A percentile compares a stretch with the other conserved stretches of the same genome.
phyloP scores from a whole-genome alignment of 2,329 filamentous ascomycete genomes.

The Xylaria sp. region DNA sequence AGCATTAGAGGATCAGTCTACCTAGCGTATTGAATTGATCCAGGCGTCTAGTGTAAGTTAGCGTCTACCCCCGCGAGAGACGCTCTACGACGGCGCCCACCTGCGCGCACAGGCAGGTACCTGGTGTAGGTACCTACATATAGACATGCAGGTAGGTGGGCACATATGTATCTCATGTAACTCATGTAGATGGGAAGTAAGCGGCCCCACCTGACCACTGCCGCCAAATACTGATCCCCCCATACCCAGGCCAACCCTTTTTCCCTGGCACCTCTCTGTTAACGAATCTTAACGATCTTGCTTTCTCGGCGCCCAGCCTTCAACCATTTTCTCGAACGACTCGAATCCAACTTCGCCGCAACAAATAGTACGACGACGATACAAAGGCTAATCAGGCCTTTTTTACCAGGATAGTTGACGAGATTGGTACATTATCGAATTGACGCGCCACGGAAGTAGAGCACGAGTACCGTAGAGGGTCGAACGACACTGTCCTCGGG shows the following conservation, averaged over 20 bases:
- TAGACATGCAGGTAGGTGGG: neutral
- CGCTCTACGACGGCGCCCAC: neutral
- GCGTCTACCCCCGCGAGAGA: neutral
- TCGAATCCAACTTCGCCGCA: conserved; percentile 34
- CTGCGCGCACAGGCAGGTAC: neutral
- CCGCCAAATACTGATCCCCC: conserved; percentile 22
- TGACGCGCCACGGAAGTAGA: conserved; percentile 6
- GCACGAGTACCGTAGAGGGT: neutral
- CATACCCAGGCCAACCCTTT: conserved; percentile 29
- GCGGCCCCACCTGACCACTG: conserved; percentile 28
- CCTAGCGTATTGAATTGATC: neutral
- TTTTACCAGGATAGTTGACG: neutral
- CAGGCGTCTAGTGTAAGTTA: neutral
- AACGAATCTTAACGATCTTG: conserved; percentile 44
- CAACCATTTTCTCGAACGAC: conserved; percentile 44
- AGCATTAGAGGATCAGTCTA: neutral
- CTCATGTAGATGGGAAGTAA: conserved; percentile 10
- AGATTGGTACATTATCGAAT: conserved; percentile 3
- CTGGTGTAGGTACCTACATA: neutral
- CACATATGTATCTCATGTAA: too few species aligned
- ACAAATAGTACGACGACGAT: conserved; percentile 23
- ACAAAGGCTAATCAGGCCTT: neutral
- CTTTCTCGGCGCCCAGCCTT: conserved; percentile 57
- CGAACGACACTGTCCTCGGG: neutral
- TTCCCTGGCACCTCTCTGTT: conserved; percentile 33